phyloP scores from a whole-genome alignment of 2,329 filamentous ascomycete genomes.

The Myrmaecium sp. region DNA sequence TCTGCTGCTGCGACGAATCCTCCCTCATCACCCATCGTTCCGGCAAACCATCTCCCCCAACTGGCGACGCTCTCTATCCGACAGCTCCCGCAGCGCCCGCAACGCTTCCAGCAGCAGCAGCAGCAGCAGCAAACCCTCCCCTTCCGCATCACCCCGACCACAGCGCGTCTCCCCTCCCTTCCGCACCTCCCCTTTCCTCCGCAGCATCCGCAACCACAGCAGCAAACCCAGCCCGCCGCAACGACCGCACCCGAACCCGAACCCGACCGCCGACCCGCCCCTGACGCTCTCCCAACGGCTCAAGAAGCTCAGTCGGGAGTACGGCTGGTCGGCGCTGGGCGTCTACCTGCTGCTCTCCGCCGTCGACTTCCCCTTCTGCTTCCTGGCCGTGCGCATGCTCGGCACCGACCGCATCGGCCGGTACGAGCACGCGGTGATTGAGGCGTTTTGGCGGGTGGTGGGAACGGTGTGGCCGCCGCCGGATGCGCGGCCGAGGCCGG shows the following conservation, averaged over 20 bases:
- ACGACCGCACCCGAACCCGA: conserved; percentile 11
- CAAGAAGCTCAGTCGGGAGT: conserved; percentile 75
- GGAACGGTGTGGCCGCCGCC: conserved; percentile 44
- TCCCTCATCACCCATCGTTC: too few species aligned
- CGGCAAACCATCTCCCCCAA: too few species aligned
- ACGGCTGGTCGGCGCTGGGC: conserved; percentile 86
- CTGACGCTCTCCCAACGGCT: conserved; percentile 51
- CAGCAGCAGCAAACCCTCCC: too few species aligned
- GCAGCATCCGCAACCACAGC: too few species aligned
- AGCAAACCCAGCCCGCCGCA: too few species aligned
- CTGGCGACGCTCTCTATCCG: too few species aligned
- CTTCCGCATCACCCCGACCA: too few species aligned
- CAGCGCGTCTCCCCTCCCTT: too few species aligned
- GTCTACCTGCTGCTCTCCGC: conserved; percentile 73
- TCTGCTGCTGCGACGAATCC: too few species aligned
- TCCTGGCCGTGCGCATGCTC: conserved; percentile 64
- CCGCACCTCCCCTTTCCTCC: too few species aligned
- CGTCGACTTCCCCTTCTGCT: conserved; percentile 90
- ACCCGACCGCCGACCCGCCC: conserved; percentile 23
- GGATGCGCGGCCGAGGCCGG: conserved; percentile 29
- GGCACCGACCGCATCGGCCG: conserved; percentile 75
- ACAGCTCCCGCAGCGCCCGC: too few species aligned
- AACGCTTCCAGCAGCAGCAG: too few species aligned
- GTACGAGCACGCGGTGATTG: conserved; percentile 52
- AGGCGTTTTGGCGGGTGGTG: conserved; percentile 39